A percentile compares a stretch with the other conserved stretches of the same genome.
These are phyloP conservation scores for Petunia hybrid DNA, from an alignment of 305 asterid species.

Conservation along the genomic window DNA sequence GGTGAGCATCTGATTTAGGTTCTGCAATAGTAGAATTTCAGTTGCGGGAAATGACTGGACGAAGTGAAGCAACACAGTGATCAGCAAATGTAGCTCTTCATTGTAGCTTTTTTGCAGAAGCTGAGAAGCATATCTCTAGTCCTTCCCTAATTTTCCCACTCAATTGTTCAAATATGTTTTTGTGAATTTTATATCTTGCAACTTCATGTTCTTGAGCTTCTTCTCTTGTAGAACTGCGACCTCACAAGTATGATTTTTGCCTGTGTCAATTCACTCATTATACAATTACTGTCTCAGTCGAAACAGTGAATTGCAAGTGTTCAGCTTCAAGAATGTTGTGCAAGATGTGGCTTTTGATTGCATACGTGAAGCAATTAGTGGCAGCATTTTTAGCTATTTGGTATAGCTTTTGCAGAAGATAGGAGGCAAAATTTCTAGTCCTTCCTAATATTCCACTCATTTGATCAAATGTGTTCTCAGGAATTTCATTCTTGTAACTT, in stretches of 20 bases:
- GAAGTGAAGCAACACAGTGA: background rate
- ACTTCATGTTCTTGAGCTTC: background rate
- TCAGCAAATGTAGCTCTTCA: slow-evolving; percentile 4
- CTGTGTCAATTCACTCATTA: background rate
- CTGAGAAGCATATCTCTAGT: background rate
- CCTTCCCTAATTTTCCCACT: background rate
- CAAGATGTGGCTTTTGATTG: background rate
- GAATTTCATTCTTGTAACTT: background rate
- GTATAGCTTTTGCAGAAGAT: no score
- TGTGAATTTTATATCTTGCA: background rate
- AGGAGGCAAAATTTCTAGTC: no score
- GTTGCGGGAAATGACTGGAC: background rate
- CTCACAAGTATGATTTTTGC: background rate
- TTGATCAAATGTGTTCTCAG: background rate
- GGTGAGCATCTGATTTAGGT: slow-evolving; percentile 17
- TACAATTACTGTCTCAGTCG: background rate
- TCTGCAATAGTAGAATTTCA: background rate
- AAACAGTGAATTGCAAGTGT: background rate
- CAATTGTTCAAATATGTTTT: background rate
- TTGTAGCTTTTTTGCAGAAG: background rate
- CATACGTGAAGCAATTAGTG: no score
- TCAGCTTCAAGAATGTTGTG: background rate
- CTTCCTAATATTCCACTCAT: background rate
- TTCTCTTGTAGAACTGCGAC: background rate
- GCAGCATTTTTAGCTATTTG: no score